Base-by-base conservation (phyloP, 2,329 filamentous ascomycete genomes). In the Metarhizium guizhouense region DNA sequence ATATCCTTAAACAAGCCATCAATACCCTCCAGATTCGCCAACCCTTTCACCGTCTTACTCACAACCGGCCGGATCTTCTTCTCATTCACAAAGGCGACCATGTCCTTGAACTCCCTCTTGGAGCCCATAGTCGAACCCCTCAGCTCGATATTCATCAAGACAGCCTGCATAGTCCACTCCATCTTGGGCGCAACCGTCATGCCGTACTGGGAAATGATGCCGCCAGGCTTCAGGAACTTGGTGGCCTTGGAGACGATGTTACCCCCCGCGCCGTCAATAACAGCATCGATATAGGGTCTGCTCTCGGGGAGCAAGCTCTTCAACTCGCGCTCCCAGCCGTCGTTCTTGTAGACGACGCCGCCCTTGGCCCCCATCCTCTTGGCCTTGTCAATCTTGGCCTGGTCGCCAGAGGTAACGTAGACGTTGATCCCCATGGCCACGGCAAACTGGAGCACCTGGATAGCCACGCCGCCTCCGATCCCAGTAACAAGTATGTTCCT, bases 101-200 rank as follows among this genome's bases (percentile, higher is more conserved):
- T 95, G 20, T 93, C 89, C n/a, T 77, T 76, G 67, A 96, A 97
- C 72, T 97, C 93, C 66, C 83, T 85, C 47, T 89, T 80, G 29
- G 90, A 95, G 1, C 93, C 93, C 93, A 96, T 96, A 0, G 92
- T 96, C 14, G 83, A 85, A n/a, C 93, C 93, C 52, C 82, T 81
- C 30, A 96, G 78, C 62, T 96, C 92, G 54, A 96, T 82, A 65
- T 97, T 95, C 70, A 86, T 88, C 58, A 97, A 72, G 14, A 94
- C 87, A 0, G 91, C 91, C 57, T 77, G 72, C 88, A 96, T 96
- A 11, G 82, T 65, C 80, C 89, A 96, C 53, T 89, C 84, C 86
- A 95, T 93, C 73, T 87, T 90, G 2, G 93, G 92, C 0, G 78
- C 76, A 3, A 88, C 75, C 0, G 93, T 97, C 93, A 97, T 96